Evolutionary conservation across 371 early-diverging fungal genomes (phyloP).

Genomic region (Mucor mucedo): DNA sequence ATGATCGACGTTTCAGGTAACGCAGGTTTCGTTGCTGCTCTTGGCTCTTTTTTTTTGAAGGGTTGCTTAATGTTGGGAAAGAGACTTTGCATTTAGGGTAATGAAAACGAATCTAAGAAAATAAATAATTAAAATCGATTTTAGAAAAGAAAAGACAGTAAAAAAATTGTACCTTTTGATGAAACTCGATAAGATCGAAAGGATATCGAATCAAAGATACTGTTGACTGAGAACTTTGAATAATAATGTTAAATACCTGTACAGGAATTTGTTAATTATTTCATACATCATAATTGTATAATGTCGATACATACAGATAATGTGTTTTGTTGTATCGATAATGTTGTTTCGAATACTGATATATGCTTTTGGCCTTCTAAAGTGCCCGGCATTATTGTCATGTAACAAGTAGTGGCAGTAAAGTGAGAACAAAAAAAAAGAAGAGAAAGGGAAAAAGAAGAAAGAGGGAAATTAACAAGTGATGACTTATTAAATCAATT

Average conservation of each 20-base stretch:
- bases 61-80: conserved; percentile 42
- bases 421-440: not conserved
- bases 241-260: conserved; percentile 64
- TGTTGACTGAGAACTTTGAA: conserved; percentile 51
- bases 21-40: conserved; percentile 12
- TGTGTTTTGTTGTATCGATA: conserved; percentile 38
- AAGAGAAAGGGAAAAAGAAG: not conserved
- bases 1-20: conserved; percentile 31
- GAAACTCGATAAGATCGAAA: conserved; percentile 66
- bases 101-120: conserved; percentile 38
- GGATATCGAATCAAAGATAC: conserved; percentile 62
- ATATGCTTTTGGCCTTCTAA: conserved; percentile 16
- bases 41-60: conserved; percentile 18
- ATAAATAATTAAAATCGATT: too few species aligned
- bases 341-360: conserved; percentile 48
- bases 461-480: not conserved
- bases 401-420: not conserved
- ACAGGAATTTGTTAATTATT: not conserved
- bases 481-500: conserved; percentile 15
- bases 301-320: conserved; percentile 33
- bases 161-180: conserved; percentile 46
- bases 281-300: not conserved
- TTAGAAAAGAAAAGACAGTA: not conserved
- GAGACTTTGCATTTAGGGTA: conserved; percentile 48
- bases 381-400: conserved; percentile 5